Evolutionary conservation across 2,329 filamentous ascomycete species (phyloP).

Genomic region (Graphilbum ipis-grandicollis): DNA sequence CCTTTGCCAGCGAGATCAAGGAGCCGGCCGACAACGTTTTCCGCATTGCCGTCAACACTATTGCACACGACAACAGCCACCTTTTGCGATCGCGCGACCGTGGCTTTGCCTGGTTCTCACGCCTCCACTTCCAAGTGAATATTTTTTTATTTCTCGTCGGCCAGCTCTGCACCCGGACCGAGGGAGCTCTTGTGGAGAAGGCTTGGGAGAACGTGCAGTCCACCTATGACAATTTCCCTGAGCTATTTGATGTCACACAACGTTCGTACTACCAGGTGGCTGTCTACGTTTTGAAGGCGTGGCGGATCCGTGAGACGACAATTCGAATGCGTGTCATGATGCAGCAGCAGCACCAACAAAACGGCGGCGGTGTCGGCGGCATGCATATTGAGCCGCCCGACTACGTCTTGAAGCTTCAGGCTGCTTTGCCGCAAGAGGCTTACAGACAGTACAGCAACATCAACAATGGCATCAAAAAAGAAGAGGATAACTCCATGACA

Average conservation of each 20-base stretch:
- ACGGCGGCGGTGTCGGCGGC: too few species aligned
- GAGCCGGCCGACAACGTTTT: slow-evolving; percentile 35
- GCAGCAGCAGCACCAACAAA: too few species aligned
- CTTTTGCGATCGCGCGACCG: slow-evolving; percentile 24
- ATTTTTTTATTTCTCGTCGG: slow-evolving; percentile 37
- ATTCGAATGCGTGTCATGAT: slow-evolving; percentile 13
- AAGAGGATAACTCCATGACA: background rate
- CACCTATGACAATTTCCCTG: slow-evolving; percentile 29
- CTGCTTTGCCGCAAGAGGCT: slow-evolving; percentile 21
- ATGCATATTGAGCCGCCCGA: slow-evolving; percentile 21
- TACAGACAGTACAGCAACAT: slow-evolving; percentile 13
- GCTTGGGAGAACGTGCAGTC: slow-evolving; percentile 31
- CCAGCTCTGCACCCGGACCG: slow-evolving; percentile 30
- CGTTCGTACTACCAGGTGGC: slow-evolving; percentile 27
- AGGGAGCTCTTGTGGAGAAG: slow-evolving; percentile 32
- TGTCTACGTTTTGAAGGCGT: slow-evolving; percentile 31
- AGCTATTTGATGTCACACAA: slow-evolving; percentile 30
- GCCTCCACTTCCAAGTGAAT: slow-evolving; percentile 36
- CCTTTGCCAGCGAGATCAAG: slow-evolving; percentile 31
- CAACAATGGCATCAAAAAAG: background rate
- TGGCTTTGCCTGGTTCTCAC: slow-evolving; percentile 38
- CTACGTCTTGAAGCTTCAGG: slow-evolving; percentile 27
- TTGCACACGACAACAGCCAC: slow-evolving; percentile 27
- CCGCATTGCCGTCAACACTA: slow-evolving; percentile 30
- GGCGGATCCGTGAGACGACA: slow-evolving; percentile 29